Base-by-base conservation (phyloP, 768 basidiomycete genomes). In the Collybia nuda region DNA sequence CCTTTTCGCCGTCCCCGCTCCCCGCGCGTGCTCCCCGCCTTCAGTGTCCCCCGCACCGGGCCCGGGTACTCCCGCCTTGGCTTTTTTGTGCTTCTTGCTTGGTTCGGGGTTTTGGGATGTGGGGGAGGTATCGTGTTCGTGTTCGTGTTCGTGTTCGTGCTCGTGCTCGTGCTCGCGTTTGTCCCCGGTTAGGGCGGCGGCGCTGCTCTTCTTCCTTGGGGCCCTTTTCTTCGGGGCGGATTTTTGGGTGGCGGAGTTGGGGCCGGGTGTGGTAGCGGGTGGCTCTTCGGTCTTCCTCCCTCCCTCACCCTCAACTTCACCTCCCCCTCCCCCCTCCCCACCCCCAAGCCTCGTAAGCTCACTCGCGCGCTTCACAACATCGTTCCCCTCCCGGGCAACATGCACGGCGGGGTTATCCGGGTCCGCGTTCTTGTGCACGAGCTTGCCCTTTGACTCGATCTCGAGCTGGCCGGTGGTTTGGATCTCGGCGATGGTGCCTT, bases 291-390 rank as follows among this genome's bases (percentile, higher is more conserved):
- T 11, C 32, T 32, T 11, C 14, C 9, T 11, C 7, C 3, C 32
- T 11, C 12, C 14, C 32, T 14, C 32, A 11, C 32, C 32, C 32
- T 32, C 32, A 11, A 5, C 28, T 11, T 11, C 28, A 28, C 28
- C 28, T 11, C 11, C 28, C 11, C 32, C 32, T 11, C 12, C 32
- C 32, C 9, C 32, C 6, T 32, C 32, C 2, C 5, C 32, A 32
- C 12, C 32, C 2, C 32, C 38, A 19, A 58, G 48, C 40, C 58
- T 67, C 11, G 50, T 59, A 37, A 63, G 49, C 51, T 67, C 67
- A 44, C 64, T 64, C 21, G 61, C 62, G 12, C 63, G 50, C 43
- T 67, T 67, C 1, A 65, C 65, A 21, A 65, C 67, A 36, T 67
- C 66, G 48, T 63, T 63, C 1, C 62, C 61, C 5, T 57, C 48